A percentile compares a stretch with the other conserved stretches of the same genome.
phyloP scores from a whole-genome alignment of 2,329 filamentous ascomycete genomes.

The Karstenula rhodostoma region DNA sequence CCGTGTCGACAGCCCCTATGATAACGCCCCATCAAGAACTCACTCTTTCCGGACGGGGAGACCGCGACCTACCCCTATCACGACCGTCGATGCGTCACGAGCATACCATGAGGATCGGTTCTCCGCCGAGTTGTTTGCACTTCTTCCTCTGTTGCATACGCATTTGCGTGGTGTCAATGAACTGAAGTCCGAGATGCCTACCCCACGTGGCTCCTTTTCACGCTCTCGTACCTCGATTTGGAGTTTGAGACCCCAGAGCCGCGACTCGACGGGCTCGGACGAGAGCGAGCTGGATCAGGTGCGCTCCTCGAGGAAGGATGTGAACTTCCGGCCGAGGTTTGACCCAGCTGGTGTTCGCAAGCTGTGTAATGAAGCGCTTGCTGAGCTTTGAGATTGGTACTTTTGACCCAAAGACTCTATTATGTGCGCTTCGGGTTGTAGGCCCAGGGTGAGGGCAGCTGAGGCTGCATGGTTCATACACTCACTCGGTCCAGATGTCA shows the following conservation, averaged over 20 bases:
- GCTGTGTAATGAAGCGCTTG: slow-evolving; percentile 41
- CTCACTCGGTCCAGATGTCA: background rate
- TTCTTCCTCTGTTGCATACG: slow-evolving; percentile 35
- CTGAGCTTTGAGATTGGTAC: slow-evolving; percentile 28
- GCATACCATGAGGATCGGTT: slow-evolving; percentile 30
- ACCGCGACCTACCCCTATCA: slow-evolving; percentile 15
- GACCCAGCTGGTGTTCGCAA: slow-evolving; percentile 35
- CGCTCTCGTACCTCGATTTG: slow-evolving; percentile 27
- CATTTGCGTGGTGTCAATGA: slow-evolving; percentile 38
- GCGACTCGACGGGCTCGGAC: slow-evolving; percentile 18
- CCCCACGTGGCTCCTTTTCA: slow-evolving; percentile 24
- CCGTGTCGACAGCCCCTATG: background rate
- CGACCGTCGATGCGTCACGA: slow-evolving; percentile 15
- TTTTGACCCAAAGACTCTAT: background rate
- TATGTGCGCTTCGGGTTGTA: too few relatives aligned
- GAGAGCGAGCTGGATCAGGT: slow-evolving; percentile 23
- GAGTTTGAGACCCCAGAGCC: slow-evolving; percentile 23
- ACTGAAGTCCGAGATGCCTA: slow-evolving; percentile 28
- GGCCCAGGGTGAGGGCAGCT: too few relatives aligned
- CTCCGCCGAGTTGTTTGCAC: slow-evolving; percentile 34
- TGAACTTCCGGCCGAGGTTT: slow-evolving; percentile 39
- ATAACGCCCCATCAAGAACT: background rate
- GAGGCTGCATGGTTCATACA: background rate
- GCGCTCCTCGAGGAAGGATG: slow-evolving; percentile 24
- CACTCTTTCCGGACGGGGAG: slow-evolving; percentile 10